phyloP scores from a whole-genome alignment of 2,329 filamentous ascomycete species.

The Ilyonectria destructans region DNA sequence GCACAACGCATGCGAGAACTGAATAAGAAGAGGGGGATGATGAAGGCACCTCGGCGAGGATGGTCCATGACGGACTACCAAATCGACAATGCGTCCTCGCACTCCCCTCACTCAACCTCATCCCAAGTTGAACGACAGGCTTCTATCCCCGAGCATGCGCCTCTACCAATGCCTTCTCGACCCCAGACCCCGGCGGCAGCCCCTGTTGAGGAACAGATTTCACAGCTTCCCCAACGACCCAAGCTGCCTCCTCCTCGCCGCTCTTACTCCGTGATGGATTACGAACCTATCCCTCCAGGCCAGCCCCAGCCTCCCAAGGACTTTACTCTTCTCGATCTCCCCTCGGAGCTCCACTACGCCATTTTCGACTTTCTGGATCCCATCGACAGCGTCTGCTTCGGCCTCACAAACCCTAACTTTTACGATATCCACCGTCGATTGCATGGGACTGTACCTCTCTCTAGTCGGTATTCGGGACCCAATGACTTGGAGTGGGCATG shows the following conservation, averaged over 20 bases:
- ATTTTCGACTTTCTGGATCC: slow-evolving; percentile 76
- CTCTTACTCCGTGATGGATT: slow-evolving; percentile 75
- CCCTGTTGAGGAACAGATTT: slow-evolving; percentile 39
- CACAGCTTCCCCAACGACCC: slow-evolving; percentile 50
- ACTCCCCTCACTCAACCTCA: slow-evolving; percentile 41
- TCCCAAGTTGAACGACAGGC: slow-evolving; percentile 49
- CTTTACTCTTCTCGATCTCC: slow-evolving; percentile 68
- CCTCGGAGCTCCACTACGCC: slow-evolving; percentile 72
- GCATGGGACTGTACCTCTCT: slow-evolving; percentile 71
- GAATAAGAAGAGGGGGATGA: slow-evolving; percentile 54
- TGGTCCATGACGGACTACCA: slow-evolving; percentile 65
- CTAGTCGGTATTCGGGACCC: slow-evolving; percentile 71
- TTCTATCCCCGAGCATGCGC: slow-evolving; percentile 55
- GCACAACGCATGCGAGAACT: slow-evolving; percentile 58
- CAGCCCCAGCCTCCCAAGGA: slow-evolving; percentile 64
- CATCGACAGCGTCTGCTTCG: slow-evolving; percentile 76
- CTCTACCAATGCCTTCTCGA: slow-evolving; percentile 38
- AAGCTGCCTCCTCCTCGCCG: slow-evolving; percentile 66
- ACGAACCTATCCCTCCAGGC: slow-evolving; percentile 65
- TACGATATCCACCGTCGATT: slow-evolving; percentile 73
- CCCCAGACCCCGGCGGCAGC: slow-evolving; percentile 33
- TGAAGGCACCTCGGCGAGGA: slow-evolving; percentile 61
- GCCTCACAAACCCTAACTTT: slow-evolving; percentile 71
- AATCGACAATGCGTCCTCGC: slow-evolving; percentile 48
- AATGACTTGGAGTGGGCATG: slow-evolving; percentile 78